These are phyloP conservation scores for Coccinonectria pachysandricola DNA, from an alignment of 2,329 filamentous ascomycete genomes.

Conservation along the genomic window DNA sequence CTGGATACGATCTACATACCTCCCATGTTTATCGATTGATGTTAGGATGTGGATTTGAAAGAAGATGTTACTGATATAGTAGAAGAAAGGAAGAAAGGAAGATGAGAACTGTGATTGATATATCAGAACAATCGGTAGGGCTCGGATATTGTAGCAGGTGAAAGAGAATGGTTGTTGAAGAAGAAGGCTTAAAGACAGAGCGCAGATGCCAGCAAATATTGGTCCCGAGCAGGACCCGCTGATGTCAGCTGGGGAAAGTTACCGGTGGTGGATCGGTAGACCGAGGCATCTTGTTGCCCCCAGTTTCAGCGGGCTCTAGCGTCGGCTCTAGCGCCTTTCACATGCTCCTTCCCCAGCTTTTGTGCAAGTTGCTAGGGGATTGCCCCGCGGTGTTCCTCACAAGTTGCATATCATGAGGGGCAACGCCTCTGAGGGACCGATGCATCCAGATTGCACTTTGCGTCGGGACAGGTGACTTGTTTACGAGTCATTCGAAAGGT, in stretches of 20 bases:
- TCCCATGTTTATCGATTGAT: conserved; percentile 24
- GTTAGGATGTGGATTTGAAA: conserved; percentile 1
- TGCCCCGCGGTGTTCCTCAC: too few relatives aligned
- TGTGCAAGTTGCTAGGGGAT: too few relatives aligned
- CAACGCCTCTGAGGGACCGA: too few relatives aligned
- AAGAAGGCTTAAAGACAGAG: too few relatives aligned
- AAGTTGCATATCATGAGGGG: too few relatives aligned
- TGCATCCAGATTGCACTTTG: too few relatives aligned
- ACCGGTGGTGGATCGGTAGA: too few relatives aligned
- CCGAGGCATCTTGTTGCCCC: conserved; percentile 23
- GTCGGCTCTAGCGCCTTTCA: conserved; percentile 19
- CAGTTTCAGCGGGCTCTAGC: conserved; percentile 6
- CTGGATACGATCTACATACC: conserved; percentile 23
- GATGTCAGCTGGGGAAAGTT: conserved; percentile 14
- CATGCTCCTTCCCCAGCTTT: conserved; percentile 22
- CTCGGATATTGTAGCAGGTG: conserved; percentile 17
- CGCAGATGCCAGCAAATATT: too few relatives aligned
- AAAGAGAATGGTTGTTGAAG: conserved; percentile 9
- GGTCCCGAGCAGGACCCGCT: conserved; percentile 17
- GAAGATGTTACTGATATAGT: background rate
- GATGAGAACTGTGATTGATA: conserved; percentile 8
- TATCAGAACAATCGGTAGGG: conserved; percentile 11
- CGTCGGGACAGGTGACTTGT: too few relatives aligned
- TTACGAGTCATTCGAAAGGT: too few relatives aligned
- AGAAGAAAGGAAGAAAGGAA: conserved; percentile 1